A percentile compares a stretch with the other conserved stretches of the same genome.
These are phyloP conservation scores for Bjerkandera adusta DNA, from an alignment of 1,284 basidiomycete genomes.

Conservation along the genomic window DNA sequence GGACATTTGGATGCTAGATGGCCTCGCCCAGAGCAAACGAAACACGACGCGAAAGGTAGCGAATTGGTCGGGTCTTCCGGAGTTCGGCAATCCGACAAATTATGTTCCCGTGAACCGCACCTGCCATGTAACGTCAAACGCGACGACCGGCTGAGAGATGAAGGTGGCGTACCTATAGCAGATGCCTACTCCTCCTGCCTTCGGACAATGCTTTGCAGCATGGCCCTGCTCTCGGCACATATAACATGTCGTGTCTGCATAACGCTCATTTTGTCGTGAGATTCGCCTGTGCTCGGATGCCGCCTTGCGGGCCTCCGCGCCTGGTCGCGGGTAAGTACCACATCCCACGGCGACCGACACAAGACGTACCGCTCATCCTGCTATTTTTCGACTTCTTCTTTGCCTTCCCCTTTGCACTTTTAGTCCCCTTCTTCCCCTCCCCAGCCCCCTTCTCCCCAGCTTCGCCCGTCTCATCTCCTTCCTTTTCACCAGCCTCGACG, in stretches of 20 bases:
- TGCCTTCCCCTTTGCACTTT: constrained; percentile 30
- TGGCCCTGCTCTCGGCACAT: constrained; percentile 88
- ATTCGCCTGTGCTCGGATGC: constrained; percentile 62
- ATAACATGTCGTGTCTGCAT: constrained; percentile 73
- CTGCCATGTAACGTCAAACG: constrained; percentile 52
- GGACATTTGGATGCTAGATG: constrained; percentile 85
- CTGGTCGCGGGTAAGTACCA: constrained; percentile 9
- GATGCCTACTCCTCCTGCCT: constrained; percentile 58
- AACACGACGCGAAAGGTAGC: constrained; percentile 89
- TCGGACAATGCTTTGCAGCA: constrained; percentile 81
- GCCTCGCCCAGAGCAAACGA: constrained; percentile 80
- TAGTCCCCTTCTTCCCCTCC: constrained; percentile 26
- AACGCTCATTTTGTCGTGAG: constrained; percentile 63
- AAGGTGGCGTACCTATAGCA: constrained; percentile 74
- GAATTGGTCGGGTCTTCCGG: constrained; percentile 63
- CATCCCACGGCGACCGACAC: background rate
- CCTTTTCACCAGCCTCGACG: constrained; percentile 11
- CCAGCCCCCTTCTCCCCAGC: constrained; percentile 26
- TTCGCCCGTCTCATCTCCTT: constrained; percentile 25
- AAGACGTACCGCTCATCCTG: background rate
- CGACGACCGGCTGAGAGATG: no score
- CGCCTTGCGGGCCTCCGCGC: constrained; percentile 22
- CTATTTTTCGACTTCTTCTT: constrained; percentile 22
- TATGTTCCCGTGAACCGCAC: constrained; percentile 83
- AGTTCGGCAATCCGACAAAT: constrained; percentile 74